Base-by-base conservation (phyloP, 2,329 filamentous ascomycete species). In the Colletotrichum brevisporum region DNA sequence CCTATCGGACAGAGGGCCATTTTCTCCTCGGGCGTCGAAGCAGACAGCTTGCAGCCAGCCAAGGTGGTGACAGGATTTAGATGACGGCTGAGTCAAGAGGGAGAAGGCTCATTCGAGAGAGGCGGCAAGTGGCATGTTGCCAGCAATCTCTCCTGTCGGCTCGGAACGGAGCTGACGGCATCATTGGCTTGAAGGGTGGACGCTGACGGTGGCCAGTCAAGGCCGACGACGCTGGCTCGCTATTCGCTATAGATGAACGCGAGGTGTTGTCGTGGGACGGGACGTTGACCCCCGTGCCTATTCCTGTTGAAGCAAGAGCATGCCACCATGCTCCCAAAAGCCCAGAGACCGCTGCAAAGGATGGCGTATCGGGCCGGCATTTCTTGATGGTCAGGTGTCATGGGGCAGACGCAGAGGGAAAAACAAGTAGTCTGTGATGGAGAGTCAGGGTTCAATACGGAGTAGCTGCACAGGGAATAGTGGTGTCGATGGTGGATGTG, bases 301-400 rank as follows among this genome's bases (percentile, higher is more conserved):
- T 64, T 43, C 43, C 31, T 36, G 31, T 50, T 56, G 15, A 51
- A 56, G 48, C 61, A 69, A 54, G 61, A 24, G 26, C 41, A 24
- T 18, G 55, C 47, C 43, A 18, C 61, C 41, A 55, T 41, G 27
- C 48, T 21, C 51, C 18, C 47, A n/a, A 16, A n/a, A 50, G 45
- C 16, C 31, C 18, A 56, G 18, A 47, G 12, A 13, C 43, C 39
- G 50, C 55, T 31, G 50, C 48, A 41, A 45, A 51, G 18, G 48
- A 26, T 70, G 51, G 63, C 53, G 63, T 70, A 26, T 43, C 63
- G 63, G 57, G 63, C 57, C 57, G 57, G 67, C 67, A 70, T 70
- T 68, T 68, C 67, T 68, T 52, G 31, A 31, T 68, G 54, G 47
- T 70, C 67, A 70, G 67, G 67, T 70, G 67, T 70, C 58, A 63